These are phyloP conservation scores for Tausonia pullulans DNA, from an alignment of 1,284 basidiomycete genomes.

Conservation along the genomic window DNA sequence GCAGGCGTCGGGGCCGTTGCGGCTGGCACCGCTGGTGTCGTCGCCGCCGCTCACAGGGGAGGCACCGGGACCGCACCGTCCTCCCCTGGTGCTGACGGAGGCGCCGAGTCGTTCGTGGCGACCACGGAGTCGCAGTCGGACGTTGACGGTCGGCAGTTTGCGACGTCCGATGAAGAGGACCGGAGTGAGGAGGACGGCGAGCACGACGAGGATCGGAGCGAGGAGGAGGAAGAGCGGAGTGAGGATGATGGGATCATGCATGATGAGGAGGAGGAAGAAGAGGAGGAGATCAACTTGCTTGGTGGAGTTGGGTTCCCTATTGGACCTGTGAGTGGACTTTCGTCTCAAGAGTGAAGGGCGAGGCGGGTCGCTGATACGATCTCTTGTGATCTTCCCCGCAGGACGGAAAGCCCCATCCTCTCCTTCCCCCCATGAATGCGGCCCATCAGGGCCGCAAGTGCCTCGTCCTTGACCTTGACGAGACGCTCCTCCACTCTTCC, in stretches of 20 bases:
- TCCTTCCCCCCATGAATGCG: constrained; percentile 63
- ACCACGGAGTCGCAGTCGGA: constrained; percentile 21
- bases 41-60: too few relatives aligned
- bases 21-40: neutral
- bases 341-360: neutral
- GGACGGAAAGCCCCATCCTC: constrained; percentile 73
- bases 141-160: constrained; percentile 34
- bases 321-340: constrained; percentile 48
- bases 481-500: constrained; percentile 86
- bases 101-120: constrained; percentile 17
- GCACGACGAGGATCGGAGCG: constrained; percentile 35
- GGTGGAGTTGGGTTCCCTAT: constrained; percentile 74
- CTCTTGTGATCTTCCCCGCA: constrained; percentile 26
- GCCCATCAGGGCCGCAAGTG: constrained; percentile 78
- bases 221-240: constrained; percentile 23
- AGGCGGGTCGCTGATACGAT: constrained; percentile 11
- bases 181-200: constrained; percentile 37
- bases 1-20: neutral
- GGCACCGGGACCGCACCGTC: too few relatives aligned
- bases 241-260: constrained; percentile 12
- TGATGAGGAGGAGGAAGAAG: constrained; percentile 45
- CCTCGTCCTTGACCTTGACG: constrained; percentile 86
- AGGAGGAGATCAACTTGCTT: constrained; percentile 54
- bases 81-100: constrained; percentile 13
- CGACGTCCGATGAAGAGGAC: constrained; percentile 35